phyloP scores from a whole-genome alignment of 805 yeast genomes.

The Schizosaccharomyces pombe region ASM294v3 CU329670.1:3285001-3285500 shows the following conservation, averaged over 20 bases:
- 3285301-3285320: not conserved
- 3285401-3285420: conserved; percentile 16
- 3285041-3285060: conserved; percentile 42
- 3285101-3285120: conserved; percentile 14
- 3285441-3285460: conserved; percentile 11
- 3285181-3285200: conserved; percentile 13
- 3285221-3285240: conserved; percentile 23
- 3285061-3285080: conserved; percentile 43
- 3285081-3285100: conserved; percentile 19
- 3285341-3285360: conserved; percentile 12
- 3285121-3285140: conserved; percentile 11
- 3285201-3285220: conserved; percentile 22
- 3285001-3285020: conserved; percentile 13
- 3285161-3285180: conserved; percentile 17
- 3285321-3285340: not conserved
- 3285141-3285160: conserved; percentile 13
- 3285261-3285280: conserved; percentile 15
- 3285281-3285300: conserved; percentile 15
- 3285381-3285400: conserved; percentile 17
- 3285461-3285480: conserved; percentile 18
- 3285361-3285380: conserved; percentile 16
- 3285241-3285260: conserved; percentile 21
- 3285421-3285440: conserved; percentile 12
- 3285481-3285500: conserved; percentile 23
- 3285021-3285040: conserved; percentile 35